Conservation (phyloP, 2,329 filamentous ascomycete species). For the Monosporascus sp. region DNA sequence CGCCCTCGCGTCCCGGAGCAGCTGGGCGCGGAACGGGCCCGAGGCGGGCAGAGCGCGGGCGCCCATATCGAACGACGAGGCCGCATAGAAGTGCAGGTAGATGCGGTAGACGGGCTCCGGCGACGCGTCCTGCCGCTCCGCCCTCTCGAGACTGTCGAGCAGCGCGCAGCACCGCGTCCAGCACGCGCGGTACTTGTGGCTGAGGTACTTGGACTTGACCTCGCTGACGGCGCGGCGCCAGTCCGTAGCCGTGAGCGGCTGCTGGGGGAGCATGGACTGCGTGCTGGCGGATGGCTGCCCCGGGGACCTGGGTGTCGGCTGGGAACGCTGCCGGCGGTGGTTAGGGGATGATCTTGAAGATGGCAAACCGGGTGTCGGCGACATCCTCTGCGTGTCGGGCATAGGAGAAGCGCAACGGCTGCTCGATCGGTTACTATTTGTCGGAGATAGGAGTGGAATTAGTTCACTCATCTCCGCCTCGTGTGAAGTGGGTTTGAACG, state of each 20-base stretch:
- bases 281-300: conserved; percentile 16
- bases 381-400: conserved; percentile 9
- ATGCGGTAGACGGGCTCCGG: conserved; percentile 49
- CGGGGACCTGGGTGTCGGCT: conserved; percentile 17
- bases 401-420: conserved; percentile 5
- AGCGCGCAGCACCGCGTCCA: conserved; percentile 49
- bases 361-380: background rate
- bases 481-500: background rate
- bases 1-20: conserved; percentile 46
- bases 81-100: conserved; percentile 59
- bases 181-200: conserved; percentile 48
- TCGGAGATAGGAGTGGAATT: conserved; percentile 21
- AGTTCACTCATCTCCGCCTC: conserved; percentile 17
- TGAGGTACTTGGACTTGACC: conserved; percentile 49
- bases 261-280: conserved; percentile 20
- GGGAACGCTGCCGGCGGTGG: conserved; percentile 24
- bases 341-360: conserved; percentile 3
- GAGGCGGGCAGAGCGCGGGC: conserved; percentile 43
- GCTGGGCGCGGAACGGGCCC: conserved; percentile 40
- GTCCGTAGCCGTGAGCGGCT: conserved; percentile 42
- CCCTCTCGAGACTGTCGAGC: conserved; percentile 38
- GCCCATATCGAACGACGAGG: conserved; percentile 54
- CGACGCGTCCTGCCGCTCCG: conserved; percentile 25
- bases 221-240: conserved; percentile 49
- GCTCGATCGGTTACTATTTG: conserved; percentile 7